Evolutionary conservation across 139 green algal genomes (phyloP), one percentile per base, ranked within the genome.

Genomic region (Chlamydomonas schloesseri): DNA sequence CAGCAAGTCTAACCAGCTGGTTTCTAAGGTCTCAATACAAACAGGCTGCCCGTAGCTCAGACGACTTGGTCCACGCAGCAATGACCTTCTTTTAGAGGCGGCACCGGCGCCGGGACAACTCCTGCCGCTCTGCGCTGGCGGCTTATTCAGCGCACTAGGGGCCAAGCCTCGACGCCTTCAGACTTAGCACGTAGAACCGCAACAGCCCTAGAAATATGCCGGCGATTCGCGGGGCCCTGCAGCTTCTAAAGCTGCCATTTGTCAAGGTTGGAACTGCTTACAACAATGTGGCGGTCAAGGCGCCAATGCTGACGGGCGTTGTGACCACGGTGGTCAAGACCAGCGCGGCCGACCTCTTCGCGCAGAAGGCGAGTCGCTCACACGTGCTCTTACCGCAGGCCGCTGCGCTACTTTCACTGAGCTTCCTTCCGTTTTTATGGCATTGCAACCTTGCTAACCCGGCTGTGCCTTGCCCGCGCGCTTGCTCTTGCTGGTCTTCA

Each of bases 291-390:
- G 95, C 95, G 0, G 81, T 94, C 71, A 80, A 81, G 20, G 87
- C 89, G 23, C 96, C 96, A 3, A 90, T 97, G 31, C 55, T 55
- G 4, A 96, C 94, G 11, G 96, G 93, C 3, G 90, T 98, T n/a
- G 78, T 98, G 31, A 98, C 95, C 37, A 97, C 93, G 8, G 94
- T 95, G 13, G 50, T 98, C 26, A 98, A 98, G 80, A 98, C 96
- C 8, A 95, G 84, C 24, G 94, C 91, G 11, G 96, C 96, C 14
- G 96, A 98, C 81, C 21, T 96, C n/a, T 97, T 98, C 75, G 96
- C 96, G n/a, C 96, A 98, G 65, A 98, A 96, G 93, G 96, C 96
- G 55, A 26, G 85, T 0, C 29, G 20, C n/a, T n/a, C n/a, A n/a
- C 46, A 50, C 15, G 5, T 50, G 26, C 17, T 26, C n/a, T n/a